Conservation (phyloP, 148 eudicot genomes). For the Silene conica region DNA sequence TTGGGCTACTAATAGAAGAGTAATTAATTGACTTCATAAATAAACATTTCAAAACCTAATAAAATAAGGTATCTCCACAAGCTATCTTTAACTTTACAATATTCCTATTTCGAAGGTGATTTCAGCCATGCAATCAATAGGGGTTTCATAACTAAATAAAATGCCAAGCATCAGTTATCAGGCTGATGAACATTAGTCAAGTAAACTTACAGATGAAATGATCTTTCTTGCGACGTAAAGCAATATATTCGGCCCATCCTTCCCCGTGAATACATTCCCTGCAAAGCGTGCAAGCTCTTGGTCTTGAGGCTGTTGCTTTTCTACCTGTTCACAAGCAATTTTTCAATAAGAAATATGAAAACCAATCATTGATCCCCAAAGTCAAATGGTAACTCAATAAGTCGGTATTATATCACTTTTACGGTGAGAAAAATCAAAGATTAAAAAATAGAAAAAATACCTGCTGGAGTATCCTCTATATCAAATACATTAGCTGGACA, state of each 20-base stretch:
- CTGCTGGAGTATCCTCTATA: slow-evolving; percentile 73
- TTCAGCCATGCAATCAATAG: not conserved
- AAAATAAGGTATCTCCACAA: no score
- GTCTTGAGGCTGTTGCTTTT: slow-evolving; percentile 61
- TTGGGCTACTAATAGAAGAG: no score
- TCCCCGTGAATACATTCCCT: slow-evolving; percentile 81
- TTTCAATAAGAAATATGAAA: not conserved
- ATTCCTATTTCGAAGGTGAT: not conserved
- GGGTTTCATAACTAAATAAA: not conserved
- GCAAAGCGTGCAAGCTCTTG: slow-evolving; percentile 84
- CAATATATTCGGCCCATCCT: slow-evolving; percentile 69
- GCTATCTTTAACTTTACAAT: no score
- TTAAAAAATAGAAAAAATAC: slow-evolving; percentile 27
- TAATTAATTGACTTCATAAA: no score
- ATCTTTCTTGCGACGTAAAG: slow-evolving; percentile 70
- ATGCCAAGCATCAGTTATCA: not conserved
- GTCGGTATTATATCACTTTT: not conserved
- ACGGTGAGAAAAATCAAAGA: not conserved
- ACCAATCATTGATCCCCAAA: not conserved
- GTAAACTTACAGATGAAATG: slow-evolving; percentile 86
- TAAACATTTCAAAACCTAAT: no score
- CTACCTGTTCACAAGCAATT: slow-evolving; percentile 37
- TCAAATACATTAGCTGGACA: slow-evolving; percentile 81
- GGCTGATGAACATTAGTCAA: not conserved
- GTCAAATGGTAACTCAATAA: not conserved